These are phyloP conservation scores for Phanerodontia chrysosporium DNA, from an alignment of 768 basidiomycete species.

Conservation along the genomic window DNA sequence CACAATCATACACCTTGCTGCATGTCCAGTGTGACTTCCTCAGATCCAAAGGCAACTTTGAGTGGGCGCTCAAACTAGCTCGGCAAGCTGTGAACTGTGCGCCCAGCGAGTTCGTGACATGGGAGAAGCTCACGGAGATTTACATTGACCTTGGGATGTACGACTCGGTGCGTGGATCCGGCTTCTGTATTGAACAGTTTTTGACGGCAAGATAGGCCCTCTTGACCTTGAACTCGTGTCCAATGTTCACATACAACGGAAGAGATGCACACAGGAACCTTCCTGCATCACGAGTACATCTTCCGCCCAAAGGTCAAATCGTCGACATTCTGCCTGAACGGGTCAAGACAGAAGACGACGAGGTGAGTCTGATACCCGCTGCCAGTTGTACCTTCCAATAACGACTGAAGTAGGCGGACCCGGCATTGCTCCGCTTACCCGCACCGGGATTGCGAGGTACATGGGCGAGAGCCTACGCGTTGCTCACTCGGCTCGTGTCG, in stretches of 20 bases:
- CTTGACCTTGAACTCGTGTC: conserved; percentile 95
- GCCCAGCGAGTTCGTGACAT: conserved; percentile 97
- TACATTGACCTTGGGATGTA: conserved; percentile 89
- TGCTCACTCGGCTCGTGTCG: conserved; percentile 86
- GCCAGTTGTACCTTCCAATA: background rate
- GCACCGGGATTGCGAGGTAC: conserved; percentile 93
- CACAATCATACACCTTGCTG: conserved; percentile 90
- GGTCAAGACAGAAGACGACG: conserved; percentile 78
- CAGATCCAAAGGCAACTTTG: conserved; percentile 74
- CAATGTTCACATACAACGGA: conserved; percentile 99
- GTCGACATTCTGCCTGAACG: conserved; percentile 88
- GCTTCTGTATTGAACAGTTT: too few species aligned
- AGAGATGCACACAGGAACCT: conserved; percentile 88
- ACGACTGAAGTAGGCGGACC: conserved; percentile 66
- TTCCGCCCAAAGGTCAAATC: conserved; percentile 83
- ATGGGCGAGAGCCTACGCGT: conserved; percentile 89
- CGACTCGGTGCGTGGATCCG: conserved; percentile 49
- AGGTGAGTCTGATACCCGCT: conserved; percentile 37
- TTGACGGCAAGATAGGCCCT: conserved; percentile 46
- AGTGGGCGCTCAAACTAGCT: conserved; percentile 90
- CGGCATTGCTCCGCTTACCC: conserved; percentile 89
- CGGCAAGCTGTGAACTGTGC: conserved; percentile 96
- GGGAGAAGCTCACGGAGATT: conserved; percentile 95
- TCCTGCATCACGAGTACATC: conserved; percentile 72
- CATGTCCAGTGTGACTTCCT: conserved; percentile 95